phyloP scores from a whole-genome alignment of 306 rosid genomes.

The Heteromeles arbutifolia region DNA sequence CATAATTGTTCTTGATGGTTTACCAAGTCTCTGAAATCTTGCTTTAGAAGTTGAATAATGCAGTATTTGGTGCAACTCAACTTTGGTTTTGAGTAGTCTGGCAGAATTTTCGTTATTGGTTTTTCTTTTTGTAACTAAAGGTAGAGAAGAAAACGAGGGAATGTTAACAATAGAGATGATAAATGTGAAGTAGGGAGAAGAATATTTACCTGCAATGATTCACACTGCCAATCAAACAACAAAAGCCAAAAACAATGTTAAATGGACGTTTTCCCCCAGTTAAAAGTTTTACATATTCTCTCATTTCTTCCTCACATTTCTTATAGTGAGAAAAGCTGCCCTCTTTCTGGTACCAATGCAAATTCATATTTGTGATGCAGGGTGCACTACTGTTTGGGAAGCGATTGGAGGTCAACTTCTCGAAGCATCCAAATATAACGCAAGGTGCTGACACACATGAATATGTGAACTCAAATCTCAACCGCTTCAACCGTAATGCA shows the following conservation, averaged over 20 bases:
- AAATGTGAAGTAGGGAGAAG: neutral
- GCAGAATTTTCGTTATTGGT: neutral
- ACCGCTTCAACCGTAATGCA: conserved; percentile 96
- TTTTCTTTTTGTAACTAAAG: neutral
- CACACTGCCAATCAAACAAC: neutral
- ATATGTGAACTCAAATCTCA: conserved; percentile 82
- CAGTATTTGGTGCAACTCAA: neutral
- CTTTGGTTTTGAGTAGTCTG: conserved; percentile 2
- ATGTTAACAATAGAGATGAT: neutral
- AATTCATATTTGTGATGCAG: conserved; percentile 30
- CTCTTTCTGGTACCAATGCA: neutral
- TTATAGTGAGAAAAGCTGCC: neutral
- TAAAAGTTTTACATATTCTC: neutral
- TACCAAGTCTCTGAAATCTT: neutral
- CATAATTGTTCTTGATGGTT: neutral
- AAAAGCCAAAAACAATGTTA: neutral
- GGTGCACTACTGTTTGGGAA: conserved; percentile 85
- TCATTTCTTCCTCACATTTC: neutral
- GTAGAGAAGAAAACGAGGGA: neutral
- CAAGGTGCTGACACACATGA: conserved; percentile 95
- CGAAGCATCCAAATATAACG: conserved; percentile 79
- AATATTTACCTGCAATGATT: neutral
- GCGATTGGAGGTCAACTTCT: conserved; percentile 89
- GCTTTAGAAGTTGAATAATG: neutral
- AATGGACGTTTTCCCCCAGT: neutral